phyloP scores from a whole-genome alignment of 2,329 filamentous ascomycete genomes.

The Mariannaea elegans region DNA sequence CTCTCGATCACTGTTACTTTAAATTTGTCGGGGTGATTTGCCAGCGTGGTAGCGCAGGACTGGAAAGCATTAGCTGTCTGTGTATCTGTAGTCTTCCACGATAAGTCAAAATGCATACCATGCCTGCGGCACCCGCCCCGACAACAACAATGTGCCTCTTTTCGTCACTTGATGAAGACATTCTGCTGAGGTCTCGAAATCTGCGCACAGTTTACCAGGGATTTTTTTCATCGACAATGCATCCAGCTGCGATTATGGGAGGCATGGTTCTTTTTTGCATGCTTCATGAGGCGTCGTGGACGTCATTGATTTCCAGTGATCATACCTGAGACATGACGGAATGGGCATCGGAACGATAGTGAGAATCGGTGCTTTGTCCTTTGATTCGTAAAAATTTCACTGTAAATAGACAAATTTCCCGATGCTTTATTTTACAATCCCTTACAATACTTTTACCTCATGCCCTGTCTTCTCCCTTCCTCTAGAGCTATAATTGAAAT shows the following conservation, averaged over 20 bases:
- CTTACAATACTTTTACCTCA: no score
- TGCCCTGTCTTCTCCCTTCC: background rate
- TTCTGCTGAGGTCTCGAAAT: no score
- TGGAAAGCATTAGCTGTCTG: slow-evolving; percentile 30
- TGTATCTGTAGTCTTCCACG: background rate
- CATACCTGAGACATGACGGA: background rate
- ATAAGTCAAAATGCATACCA: slow-evolving; percentile 49
- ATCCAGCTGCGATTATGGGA: background rate
- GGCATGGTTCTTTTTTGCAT: background rate
- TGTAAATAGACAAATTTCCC: background rate
- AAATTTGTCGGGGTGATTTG: slow-evolving; percentile 72
- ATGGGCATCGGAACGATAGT: background rate
- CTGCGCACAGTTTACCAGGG: no score
- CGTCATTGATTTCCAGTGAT: slow-evolving; percentile 27
- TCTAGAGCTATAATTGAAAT: no score
- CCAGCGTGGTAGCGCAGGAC: slow-evolving; percentile 73
- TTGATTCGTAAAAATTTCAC: background rate
- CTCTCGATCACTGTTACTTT: slow-evolving; percentile 70
- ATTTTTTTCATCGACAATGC: no score
- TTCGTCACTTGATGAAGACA: slow-evolving; percentile 11
- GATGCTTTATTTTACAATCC: background rate
- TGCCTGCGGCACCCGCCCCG: slow-evolving; percentile 70
- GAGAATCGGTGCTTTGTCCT: background rate
- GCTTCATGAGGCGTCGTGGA: slow-evolving; percentile 17
- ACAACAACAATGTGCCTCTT: slow-evolving; percentile 65